Evolutionary conservation across 129 eudicot species (phyloP), one percentile per base, ranked within the genome.

Genomic region (Arctium minus): DNA sequence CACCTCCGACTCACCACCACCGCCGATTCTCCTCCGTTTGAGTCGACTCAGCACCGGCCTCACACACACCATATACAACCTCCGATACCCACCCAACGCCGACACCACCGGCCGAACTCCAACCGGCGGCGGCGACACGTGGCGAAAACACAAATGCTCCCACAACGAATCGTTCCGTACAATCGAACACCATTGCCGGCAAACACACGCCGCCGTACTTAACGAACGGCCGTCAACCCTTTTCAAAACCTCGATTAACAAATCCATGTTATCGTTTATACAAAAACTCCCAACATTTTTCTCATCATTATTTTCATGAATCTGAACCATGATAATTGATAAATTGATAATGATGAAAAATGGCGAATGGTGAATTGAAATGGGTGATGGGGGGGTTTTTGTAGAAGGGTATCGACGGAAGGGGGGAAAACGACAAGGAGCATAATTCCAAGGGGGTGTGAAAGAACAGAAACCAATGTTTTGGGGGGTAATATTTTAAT

Each of bases 101-200:
- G 82, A 77, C 6, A 95, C 99, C 74, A 95, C 90, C 72, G 97
- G 86, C 73, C 92, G 84, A 4, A 89, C 90, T 1, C 89, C 89
- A 5, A 83, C 48, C 8, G 89, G 94, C 4, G 93, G 88, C 5
- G 97, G 97, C 1, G 90, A 84, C 74, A 89, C 91, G 81, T 91
- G 91, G 83, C 92, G 97, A 82, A 92, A 95, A 80, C 97, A 92
- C 18, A 92, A 85, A 81, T 92, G 96, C 82, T 95, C 98, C 98
- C 98, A 95, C 12, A 95, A 74, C 38, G 94, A 74, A 82, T 95
- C 97, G 73, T 89, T 93, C 12, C 90, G 83, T 1, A 92, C 77
- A 2, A 95, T 80, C 36, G 88, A 67, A 12, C 89, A 87, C 98
- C 98, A 95, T 30, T 92, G 85, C 35, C 90, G 85, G 75, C 98